These are phyloP conservation scores for Neopestalotiopsis rosae DNA, from an alignment of 2,329 filamentous ascomycete genomes.

Conservation along the genomic window DNA sequence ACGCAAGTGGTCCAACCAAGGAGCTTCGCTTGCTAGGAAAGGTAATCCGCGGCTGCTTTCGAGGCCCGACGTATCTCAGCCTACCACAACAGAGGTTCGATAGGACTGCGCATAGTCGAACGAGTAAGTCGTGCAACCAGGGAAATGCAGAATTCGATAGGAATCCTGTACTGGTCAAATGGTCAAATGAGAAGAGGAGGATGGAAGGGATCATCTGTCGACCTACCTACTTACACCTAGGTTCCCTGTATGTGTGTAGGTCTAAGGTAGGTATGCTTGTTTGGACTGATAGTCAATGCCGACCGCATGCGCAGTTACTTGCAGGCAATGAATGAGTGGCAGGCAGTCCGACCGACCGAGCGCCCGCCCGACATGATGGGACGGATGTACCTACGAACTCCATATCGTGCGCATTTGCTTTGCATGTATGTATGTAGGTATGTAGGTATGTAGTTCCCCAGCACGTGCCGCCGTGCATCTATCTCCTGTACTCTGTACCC, in stretches of 20 bases:
- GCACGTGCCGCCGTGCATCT: neutral
- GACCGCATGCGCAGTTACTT: neutral
- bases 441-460: neutral
- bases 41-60: neutral
- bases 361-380: neutral
- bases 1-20: conserved; percentile 18
- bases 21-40: neutral
- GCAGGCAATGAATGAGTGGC: no score
- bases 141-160: neutral
- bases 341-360: neutral
- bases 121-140: conserved; percentile 12
- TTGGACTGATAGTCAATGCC: neutral
- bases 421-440: no score
- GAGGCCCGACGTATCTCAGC: conserved; percentile 27
- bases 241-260: neutral
- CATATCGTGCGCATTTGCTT: neutral
- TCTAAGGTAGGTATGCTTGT: neutral
- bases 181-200: conserved; percentile 1
- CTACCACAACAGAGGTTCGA: conserved; percentile 21
- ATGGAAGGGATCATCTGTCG: neutral
- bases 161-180: neutral
- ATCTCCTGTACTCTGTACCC: neutral
- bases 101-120: conserved; percentile 16
- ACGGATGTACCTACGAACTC: neutral
- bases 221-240: neutral